Percentiles rank a stretch among this genome's conserved stretches.
Conservation (phyloP, 148 eudicot genomes). For the Spergularia marina region DNA sequence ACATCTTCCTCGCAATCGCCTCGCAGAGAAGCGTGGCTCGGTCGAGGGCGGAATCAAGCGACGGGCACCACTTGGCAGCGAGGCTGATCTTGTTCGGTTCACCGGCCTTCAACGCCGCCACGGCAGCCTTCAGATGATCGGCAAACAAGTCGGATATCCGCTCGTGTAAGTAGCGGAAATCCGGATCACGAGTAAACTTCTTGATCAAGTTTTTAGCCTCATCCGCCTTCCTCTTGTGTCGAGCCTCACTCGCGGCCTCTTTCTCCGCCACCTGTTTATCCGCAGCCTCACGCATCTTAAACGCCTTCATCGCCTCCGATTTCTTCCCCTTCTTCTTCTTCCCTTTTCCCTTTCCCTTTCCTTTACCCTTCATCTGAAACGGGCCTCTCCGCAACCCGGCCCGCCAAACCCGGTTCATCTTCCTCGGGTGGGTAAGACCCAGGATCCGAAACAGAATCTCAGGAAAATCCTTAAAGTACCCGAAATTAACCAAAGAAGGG, state of each 20-base stretch:
- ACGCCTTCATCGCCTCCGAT: slow-evolving; percentile 6
- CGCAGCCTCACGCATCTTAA: background rate
- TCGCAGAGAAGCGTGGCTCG: slow-evolving; percentile 25
- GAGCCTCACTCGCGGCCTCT: background rate
- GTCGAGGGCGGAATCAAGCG: slow-evolving; percentile 20
- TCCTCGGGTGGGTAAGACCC: slow-evolving; percentile 12
- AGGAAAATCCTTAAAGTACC: slow-evolving; percentile 32
- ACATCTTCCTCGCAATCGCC: slow-evolving; percentile 29
- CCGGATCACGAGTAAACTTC: slow-evolving; percentile 21
- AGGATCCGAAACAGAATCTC: slow-evolving; percentile 26
- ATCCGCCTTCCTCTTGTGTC: slow-evolving; percentile 8
- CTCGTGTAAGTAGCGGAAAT: slow-evolving; percentile 25
- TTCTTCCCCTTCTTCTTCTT: background rate
- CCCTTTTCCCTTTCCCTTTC: background rate
- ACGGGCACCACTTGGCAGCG: slow-evolving; percentile 34
- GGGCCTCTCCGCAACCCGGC: background rate
- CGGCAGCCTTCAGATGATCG: background rate
- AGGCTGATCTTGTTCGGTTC: slow-evolving; percentile 12
- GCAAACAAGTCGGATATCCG: slow-evolving; percentile 26
- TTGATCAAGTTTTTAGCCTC: slow-evolving; percentile 18
- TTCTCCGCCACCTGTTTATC: slow-evolving; percentile 20
- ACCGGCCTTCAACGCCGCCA: background rate
- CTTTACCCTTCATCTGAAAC: background rate
- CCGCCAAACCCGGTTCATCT: background rate
- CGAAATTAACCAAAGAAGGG: slow-evolving; percentile 10